phyloP scores from a whole-genome alignment of 2,329 filamentous ascomycete species.

The Alternaria angustiovoidea region DNA sequence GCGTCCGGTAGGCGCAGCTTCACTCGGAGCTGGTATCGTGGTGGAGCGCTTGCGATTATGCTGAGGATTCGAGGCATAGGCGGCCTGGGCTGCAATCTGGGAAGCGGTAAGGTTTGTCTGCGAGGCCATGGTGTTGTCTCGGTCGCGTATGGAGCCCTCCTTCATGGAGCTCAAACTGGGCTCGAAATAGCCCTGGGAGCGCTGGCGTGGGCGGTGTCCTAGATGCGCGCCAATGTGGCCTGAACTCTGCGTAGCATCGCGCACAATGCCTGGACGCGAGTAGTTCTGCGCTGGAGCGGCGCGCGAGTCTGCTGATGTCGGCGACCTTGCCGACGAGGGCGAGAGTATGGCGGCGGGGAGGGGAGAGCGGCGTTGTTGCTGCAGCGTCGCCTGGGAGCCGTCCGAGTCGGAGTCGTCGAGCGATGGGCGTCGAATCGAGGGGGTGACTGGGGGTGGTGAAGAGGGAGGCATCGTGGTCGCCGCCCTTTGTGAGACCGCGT shows the following conservation, averaged over 20 bases:
- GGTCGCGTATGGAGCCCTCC: constrained; percentile 57
- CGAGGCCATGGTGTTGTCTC: constrained; percentile 54
- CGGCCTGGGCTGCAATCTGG: constrained; percentile 81
- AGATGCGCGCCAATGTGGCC: constrained; percentile 45
- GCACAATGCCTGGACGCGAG: constrained; percentile 48
- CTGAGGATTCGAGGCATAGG: constrained; percentile 70
- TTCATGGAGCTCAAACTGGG: constrained; percentile 70
- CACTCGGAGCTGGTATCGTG: constrained; percentile 69
- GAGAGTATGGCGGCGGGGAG: constrained; percentile 37
- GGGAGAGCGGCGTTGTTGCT: constrained; percentile 48
- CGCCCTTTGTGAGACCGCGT: constrained; percentile 5
- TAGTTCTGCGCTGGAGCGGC: constrained; percentile 47
- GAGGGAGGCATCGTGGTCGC: constrained; percentile 40
- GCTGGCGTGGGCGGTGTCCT: constrained; percentile 70
- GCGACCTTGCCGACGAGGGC: constrained; percentile 29
- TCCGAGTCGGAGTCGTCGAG: constrained; percentile 51
- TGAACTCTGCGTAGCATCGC: constrained; percentile 45
- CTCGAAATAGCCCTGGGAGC: constrained; percentile 80
- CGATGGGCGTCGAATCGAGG: constrained; percentile 38
- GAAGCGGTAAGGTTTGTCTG: constrained; percentile 65
- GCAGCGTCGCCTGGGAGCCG: constrained; percentile 50
- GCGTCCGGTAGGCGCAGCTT: constrained; percentile 29
- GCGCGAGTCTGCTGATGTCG: constrained; percentile 20
- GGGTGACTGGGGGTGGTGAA: constrained; percentile 46
- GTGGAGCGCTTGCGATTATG: constrained; percentile 73